These are phyloP conservation scores for Spinellus fusiger DNA, from an alignment of 192 early-diverging fungal genomes.

Conservation along the genomic window DNA sequence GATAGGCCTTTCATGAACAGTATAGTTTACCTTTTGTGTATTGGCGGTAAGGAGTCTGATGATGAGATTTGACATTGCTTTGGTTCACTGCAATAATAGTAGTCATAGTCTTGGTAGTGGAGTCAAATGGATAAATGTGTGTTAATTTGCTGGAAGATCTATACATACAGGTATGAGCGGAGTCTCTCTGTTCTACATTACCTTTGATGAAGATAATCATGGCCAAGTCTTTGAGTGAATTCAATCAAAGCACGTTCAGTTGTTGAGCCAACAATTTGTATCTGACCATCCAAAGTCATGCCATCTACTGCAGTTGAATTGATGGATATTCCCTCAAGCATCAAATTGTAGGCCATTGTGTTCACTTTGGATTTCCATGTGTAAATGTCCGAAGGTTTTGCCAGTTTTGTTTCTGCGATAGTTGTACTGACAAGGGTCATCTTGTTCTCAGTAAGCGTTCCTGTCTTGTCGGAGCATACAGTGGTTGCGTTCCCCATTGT, in stretches of 20 bases:
- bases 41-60: slow-evolving; percentile 42
- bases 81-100: slow-evolving; percentile 48
- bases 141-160: slow-evolving; percentile 45
- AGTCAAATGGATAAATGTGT: slow-evolving; percentile 84
- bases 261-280: slow-evolving; percentile 70
- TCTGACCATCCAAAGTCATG: slow-evolving; percentile 53
- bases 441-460: slow-evolving; percentile 78
- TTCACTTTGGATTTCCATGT: slow-evolving; percentile 47
- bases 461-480: slow-evolving; percentile 86
- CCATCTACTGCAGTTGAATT: slow-evolving; percentile 77
- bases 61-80: slow-evolving; percentile 5
- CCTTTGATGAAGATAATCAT: slow-evolving; percentile 51
- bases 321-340: slow-evolving; percentile 57
- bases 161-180: too few relatives aligned
- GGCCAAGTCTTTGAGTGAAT: slow-evolving; percentile 57
- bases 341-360: slow-evolving; percentile 23
- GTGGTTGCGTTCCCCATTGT: slow-evolving; percentile 80
- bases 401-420: slow-evolving; percentile 41
- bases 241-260: slow-evolving; percentile 75
- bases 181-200: too few relatives aligned
- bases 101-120: slow-evolving; percentile 87
- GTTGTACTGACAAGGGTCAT: slow-evolving; percentile 72
- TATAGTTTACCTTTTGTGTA: slow-evolving; percentile 54
- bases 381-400: slow-evolving; percentile 31
- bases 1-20: background rate